These are phyloP conservation scores for Lunularia cruciata DNA, from an alignment of 225 moss, liverwort and hornwort species.

Conservation along the genomic window DNA sequence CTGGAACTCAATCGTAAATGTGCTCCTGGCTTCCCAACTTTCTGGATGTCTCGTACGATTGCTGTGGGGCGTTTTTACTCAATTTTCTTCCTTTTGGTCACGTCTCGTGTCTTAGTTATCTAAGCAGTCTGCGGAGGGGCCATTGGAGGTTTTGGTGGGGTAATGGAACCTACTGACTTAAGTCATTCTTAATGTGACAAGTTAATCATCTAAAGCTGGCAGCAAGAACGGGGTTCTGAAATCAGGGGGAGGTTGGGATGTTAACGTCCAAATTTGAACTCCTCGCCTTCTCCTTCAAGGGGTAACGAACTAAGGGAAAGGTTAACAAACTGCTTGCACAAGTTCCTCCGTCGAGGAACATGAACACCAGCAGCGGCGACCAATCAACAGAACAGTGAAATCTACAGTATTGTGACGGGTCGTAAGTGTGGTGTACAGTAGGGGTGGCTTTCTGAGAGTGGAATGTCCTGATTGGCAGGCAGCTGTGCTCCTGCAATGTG, in stretches of 20 bases:
- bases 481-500: slow-evolving; percentile 92
- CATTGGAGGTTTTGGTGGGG: too few relatives aligned
- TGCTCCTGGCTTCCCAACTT: neutral
- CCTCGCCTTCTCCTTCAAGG: neutral
- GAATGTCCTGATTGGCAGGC: slow-evolving; percentile 98
- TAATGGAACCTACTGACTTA: too few relatives aligned
- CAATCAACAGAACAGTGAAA: too few relatives aligned
- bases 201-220: too few relatives aligned
- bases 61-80: neutral
- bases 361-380: neutral
- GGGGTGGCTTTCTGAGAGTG: slow-evolving; percentile 82
- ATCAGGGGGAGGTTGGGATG: too few relatives aligned
- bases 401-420: neutral
- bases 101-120: too few relatives aligned
- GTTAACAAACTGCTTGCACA: too few relatives aligned
- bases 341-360: neutral
- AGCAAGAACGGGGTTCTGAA: too few relatives aligned
- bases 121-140: too few relatives aligned
- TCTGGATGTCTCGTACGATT: neutral
- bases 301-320: neutral
- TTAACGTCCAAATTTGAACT: neutral
- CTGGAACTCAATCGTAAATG: neutral
- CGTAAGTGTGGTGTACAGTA: slow-evolving; percentile 38
- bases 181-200: too few relatives aligned
- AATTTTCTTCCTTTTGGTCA: too few relatives aligned